A percentile compares a stretch with the other conserved stretches of the same genome.
Conservation (phyloP, 495 filamentous ascomycete genomes). For the Neurospora sp. region DNA sequence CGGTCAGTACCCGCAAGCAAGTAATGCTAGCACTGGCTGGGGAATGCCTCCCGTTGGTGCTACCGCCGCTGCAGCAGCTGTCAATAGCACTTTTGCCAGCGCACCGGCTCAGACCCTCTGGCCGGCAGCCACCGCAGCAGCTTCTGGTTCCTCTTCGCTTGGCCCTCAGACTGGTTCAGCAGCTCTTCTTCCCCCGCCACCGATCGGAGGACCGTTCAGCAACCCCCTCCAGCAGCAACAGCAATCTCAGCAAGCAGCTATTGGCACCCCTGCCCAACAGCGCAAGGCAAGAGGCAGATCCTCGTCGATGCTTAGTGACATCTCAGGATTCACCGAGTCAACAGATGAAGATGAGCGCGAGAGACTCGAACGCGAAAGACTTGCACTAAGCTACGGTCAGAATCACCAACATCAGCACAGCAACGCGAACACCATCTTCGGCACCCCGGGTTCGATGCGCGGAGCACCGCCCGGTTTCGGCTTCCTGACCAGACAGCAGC, state of each 20-base stretch:
- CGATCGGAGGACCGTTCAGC: conserved; percentile 11
- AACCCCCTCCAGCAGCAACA: conserved; percentile 8
- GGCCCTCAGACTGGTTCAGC: neutral
- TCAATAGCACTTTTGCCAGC: neutral
- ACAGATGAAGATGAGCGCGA: conserved; percentile 29
- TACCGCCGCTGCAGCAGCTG: neutral
- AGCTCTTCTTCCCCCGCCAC: conserved; percentile 10
- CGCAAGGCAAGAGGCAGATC: conserved; percentile 44
- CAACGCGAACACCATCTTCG: neutral
- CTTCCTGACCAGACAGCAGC: neutral
- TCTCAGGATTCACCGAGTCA: conserved; percentile 56
- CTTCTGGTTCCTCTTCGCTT: conserved; percentile 2
- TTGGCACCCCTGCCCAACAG: conserved; percentile 13
- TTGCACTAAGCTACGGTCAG: conserved; percentile 1
- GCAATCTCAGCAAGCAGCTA: neutral
- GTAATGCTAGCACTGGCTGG: conserved; percentile 3
- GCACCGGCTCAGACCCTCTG: conserved; percentile 12
- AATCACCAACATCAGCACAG: neutral
- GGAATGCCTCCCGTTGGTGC: conserved; percentile 3
- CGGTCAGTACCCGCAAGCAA: neutral
- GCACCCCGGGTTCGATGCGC: conserved; percentile 11
- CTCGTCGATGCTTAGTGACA: conserved; percentile 56
- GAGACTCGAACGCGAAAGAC: neutral
- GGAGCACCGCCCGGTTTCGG: conserved; percentile 21
- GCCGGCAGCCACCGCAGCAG: conserved; percentile 17